Percentiles rank a stretch among this genome's conserved stretches.
phyloP scores from a whole-genome alignment of 306 rosid species.

The Glycine tomentella region DNA sequence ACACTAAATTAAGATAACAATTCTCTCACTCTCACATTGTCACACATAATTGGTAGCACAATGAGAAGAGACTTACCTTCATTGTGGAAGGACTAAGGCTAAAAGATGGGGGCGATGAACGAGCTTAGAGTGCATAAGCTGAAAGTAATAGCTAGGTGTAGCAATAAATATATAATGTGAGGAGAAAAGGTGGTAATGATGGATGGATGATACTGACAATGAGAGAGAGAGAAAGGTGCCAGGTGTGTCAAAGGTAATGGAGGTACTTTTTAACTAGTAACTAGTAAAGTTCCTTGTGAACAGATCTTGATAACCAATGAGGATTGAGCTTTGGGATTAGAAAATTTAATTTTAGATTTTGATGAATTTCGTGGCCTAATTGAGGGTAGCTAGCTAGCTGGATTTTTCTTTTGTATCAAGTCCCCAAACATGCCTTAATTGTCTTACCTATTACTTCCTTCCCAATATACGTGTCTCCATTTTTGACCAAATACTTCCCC shows the following conservation, averaged over 20 bases:
- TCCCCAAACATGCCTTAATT: constrained; percentile 62
- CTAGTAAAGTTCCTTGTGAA: constrained; percentile 46
- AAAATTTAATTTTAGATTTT: constrained; percentile 46
- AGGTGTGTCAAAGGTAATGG: constrained; percentile 16
- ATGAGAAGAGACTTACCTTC: constrained; percentile 61
- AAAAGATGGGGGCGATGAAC: constrained; percentile 22
- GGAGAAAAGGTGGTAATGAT: constrained; percentile 36
- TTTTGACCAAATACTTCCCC: constrained; percentile 45
- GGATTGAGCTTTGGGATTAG: constrained; percentile 59
- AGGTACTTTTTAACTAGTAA: constrained; percentile 41
- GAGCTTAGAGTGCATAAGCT: constrained; percentile 35
- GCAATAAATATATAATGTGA: constrained; percentile 50
- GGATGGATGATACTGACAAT: constrained; percentile 41
- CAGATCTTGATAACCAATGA: constrained; percentile 67
- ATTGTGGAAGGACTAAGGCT: constrained; percentile 51
- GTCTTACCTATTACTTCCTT: constrained; percentile 23
- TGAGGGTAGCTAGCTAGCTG: constrained; percentile 23
- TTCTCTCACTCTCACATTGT: neutral
- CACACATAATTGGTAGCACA: neutral
- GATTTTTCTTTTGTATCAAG: constrained; percentile 58
- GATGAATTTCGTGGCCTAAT: constrained; percentile 72
- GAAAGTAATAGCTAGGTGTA: constrained; percentile 32
- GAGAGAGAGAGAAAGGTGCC: constrained; percentile 41
- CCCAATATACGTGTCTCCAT: constrained; percentile 40
- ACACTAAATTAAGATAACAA: neutral